phyloP scores from a whole-genome alignment of 179 eudicot genomes.

The Sideroxylon spinosum region DNA sequence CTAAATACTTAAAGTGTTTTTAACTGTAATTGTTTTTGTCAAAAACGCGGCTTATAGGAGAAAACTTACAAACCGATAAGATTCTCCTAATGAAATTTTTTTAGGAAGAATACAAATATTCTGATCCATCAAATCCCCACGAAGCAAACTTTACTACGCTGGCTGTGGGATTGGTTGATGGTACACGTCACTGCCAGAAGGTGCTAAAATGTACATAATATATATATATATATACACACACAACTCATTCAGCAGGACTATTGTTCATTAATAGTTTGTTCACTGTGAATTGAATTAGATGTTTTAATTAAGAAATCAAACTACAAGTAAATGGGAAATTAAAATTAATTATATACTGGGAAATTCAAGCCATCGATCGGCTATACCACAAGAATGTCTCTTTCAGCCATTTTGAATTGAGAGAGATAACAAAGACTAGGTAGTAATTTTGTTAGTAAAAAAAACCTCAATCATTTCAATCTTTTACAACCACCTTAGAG shows the following conservation, averaged over 20 bases:
- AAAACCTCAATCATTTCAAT: not conserved
- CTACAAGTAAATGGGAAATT: not conserved
- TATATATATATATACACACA: not conserved
- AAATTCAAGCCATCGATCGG: not conserved
- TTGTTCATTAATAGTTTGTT: not conserved
- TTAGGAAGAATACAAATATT: not conserved
- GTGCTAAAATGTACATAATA: no score
- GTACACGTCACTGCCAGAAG: not conserved
- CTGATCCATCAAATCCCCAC: not conserved
- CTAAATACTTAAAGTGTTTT: not conserved
- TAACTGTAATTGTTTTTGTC: not conserved
- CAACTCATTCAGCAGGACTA: not conserved
- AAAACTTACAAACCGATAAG: not conserved
- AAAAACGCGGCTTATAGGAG: not conserved
- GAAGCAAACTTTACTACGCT: not conserved
- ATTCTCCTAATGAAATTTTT: not conserved
- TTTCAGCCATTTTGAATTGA: conserved; percentile 1
- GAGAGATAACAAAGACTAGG: not conserved
- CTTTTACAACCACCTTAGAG: not conserved
- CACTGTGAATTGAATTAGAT: not conserved
- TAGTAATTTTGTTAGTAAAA: no score
- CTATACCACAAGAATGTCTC: no score
- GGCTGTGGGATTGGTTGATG: not conserved
- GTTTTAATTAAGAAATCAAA: not conserved
- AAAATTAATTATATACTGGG: not conserved